These are phyloP conservation scores for Fusarium nisikadoi DNA, from an alignment of 2,329 filamentous ascomycete species.

Conservation along the genomic window DNA sequence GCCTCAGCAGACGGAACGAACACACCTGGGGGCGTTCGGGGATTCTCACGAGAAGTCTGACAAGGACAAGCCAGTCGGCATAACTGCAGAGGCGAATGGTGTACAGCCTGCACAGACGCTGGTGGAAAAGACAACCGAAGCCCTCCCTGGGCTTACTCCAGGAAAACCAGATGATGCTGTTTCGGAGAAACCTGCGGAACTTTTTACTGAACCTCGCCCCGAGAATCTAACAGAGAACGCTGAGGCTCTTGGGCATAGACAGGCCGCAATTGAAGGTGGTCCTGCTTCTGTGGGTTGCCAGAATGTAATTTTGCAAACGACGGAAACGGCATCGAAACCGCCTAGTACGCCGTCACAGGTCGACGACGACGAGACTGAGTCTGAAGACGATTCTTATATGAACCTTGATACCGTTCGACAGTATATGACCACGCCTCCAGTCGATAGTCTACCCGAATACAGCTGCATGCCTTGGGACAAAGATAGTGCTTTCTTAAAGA, in stretches of 20 bases:
- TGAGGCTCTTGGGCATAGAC: not conserved
- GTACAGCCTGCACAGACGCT: not conserved
- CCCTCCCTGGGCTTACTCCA: not conserved
- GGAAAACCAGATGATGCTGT: slow-evolving; percentile 1
- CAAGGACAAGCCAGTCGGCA: slow-evolving; percentile 1
- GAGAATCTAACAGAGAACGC: slow-evolving; percentile 1
- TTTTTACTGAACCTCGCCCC: not conserved
- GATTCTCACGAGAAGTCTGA: not conserved
- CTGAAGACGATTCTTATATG: slow-evolving; percentile 63
- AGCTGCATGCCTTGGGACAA: slow-evolving; percentile 59
- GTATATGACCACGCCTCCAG: slow-evolving; percentile 64
- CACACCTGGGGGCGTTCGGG: not conserved
- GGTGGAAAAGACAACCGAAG: not conserved
- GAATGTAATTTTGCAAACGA: slow-evolving; percentile 41
- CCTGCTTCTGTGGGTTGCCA: slow-evolving; percentile 14
- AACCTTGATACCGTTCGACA: slow-evolving; percentile 61
- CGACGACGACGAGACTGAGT: slow-evolving; percentile 65
- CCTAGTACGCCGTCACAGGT: slow-evolving; percentile 61
- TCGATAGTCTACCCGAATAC: slow-evolving; percentile 64
- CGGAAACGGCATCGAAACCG: slow-evolving; percentile 48
- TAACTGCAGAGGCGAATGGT: not conserved
- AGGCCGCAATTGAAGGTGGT: not conserved
- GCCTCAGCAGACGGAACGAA: slow-evolving; percentile 2
- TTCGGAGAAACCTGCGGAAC: not conserved
- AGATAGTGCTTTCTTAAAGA: slow-evolving; percentile 57